Base-by-base conservation (phyloP, 768 basidiomycete species). In the Scleroderma bovista region DNA sequence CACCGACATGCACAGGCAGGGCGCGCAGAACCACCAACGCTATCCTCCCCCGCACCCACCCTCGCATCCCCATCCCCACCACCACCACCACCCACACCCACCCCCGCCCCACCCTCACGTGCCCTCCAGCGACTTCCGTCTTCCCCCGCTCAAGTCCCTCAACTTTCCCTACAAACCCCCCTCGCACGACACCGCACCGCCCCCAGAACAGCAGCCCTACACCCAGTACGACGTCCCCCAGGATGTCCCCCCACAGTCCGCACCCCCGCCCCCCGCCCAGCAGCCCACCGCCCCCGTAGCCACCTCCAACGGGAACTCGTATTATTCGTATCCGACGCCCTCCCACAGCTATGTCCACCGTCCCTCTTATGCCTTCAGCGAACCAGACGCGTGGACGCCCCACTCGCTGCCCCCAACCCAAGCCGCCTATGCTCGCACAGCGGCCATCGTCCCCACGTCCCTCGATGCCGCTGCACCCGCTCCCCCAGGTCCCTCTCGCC, bases 81-180 rank as follows among this genome's bases (percentile, higher is more conserved):
- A 54, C 57, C 72, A 54, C 53, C 68, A 50, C 55, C 59, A 72
- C 33, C 58, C 66, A 4, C 60, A 64, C 55, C 60, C 72, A 33
- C 59, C 66, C 4, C 60, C 64, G 26, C 67, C 67, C 17, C 69
- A 69, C 7, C 59, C 70, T 32, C 70, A 67, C 54, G 65, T 70
- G 47, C 67, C 67, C 22, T 44, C 74, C 60, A 73, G 67, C 51
- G 70, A 75, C 50, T 66, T 80, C 57, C 81, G 83, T 34, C 75
- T 86, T 5, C 86, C 86, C 0, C 84, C 84, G 17, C 75, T 88
- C 63, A 86, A 80, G 69, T 83, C 85, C 61, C 75, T 88, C 62
- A 83, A 85, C 63, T 86, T 88, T 55, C 62, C 63, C 48, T 78
- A 76, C 47, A 62, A 58, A 46, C 55, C 72, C 20, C 65, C 68